phyloP scores from a whole-genome alignment of 352 stramenopile genomes.

The Halophytophthora batemanensis region DNA sequence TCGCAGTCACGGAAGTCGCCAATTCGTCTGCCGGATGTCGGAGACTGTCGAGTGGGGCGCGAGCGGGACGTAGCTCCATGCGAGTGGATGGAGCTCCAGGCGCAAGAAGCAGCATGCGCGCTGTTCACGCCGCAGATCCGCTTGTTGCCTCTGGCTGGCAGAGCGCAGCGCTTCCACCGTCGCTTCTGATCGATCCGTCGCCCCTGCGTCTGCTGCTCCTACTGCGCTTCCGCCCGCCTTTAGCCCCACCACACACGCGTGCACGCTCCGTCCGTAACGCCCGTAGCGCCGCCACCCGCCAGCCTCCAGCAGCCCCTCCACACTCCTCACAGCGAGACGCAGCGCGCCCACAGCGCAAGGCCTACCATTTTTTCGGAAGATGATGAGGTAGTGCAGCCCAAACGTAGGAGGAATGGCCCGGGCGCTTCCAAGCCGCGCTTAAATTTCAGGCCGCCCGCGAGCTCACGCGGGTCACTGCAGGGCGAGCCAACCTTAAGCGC shows the following conservation, averaged over 20 bases:
- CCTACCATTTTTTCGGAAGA: slow-evolving; percentile 79
- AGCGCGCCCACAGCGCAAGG: background rate
- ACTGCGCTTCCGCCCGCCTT: too few species aligned
- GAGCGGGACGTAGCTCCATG: too few species aligned
- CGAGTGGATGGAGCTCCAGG: too few species aligned
- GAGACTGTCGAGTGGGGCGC: background rate
- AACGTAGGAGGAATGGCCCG: slow-evolving; percentile 44
- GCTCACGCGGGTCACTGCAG: slow-evolving; percentile 5
- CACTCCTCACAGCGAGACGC: slow-evolving; percentile 1
- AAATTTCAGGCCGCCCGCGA: slow-evolving; percentile 17
- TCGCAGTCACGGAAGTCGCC: background rate
- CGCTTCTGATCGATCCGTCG: too few species aligned
- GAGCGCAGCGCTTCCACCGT: too few species aligned
- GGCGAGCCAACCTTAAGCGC: slow-evolving; percentile 17
- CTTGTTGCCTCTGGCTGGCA: too few species aligned
- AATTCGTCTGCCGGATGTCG: slow-evolving; percentile 5
- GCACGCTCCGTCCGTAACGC: background rate
- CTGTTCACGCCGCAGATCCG: too few species aligned
- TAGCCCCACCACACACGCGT: too few species aligned
- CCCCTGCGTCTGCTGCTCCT: too few species aligned
- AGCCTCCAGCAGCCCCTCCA: background rate
- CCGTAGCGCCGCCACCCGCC: background rate
- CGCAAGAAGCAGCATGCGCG: too few species aligned
- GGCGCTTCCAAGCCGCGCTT: slow-evolving; percentile 26
- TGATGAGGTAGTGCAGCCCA: slow-evolving; percentile 83